phyloP scores from a whole-genome alignment of 1,139 yeast genomes.

The Nakaseomyces glabratus region DNA sequence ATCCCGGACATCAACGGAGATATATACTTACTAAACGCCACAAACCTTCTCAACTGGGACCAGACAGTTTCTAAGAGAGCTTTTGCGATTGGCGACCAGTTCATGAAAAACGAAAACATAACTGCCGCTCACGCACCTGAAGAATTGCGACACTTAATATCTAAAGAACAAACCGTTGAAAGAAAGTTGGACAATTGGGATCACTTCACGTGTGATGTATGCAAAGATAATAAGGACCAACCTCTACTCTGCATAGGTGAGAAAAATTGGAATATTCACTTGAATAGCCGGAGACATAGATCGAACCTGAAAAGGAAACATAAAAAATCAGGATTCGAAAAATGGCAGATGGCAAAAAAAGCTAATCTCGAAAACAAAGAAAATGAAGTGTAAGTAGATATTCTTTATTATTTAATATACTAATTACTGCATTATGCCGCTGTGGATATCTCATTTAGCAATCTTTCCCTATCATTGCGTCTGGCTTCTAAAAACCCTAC shows the following conservation, averaged over 20 bases:
- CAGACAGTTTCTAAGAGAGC: conserved; percentile 51
- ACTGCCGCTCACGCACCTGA: conserved; percentile 38
- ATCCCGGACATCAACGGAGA: conserved; percentile 63
- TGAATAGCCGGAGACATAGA: conserved; percentile 56
- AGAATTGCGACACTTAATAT: conserved; percentile 34
- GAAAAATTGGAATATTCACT: conserved; percentile 59
- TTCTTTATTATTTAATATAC: too few relatives aligned
- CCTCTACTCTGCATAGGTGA: conserved; percentile 66
- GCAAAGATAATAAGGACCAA: conserved; percentile 49
- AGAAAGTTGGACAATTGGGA: conserved; percentile 45
- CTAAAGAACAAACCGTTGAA: conserved; percentile 18
- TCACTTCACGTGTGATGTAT: conserved; percentile 58
- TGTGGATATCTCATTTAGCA: too few relatives aligned
- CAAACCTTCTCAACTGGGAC: conserved; percentile 57
- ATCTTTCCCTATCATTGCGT: too few relatives aligned
- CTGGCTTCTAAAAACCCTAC: too few relatives aligned
- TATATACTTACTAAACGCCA: conserved; percentile 65
- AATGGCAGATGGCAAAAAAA: conserved; percentile 27
- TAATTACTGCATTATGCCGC: too few relatives aligned
- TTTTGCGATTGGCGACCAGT: conserved; percentile 38
- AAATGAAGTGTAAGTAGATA: too few relatives aligned
- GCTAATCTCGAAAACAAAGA: too few relatives aligned
- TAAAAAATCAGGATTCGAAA: conserved; percentile 38
- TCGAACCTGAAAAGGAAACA: conserved; percentile 35
- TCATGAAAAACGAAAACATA: conserved; percentile 28